Base-by-base conservation (phyloP, 2,329 filamentous ascomycete species). In the Colletotrichum liaoningense region DNA sequence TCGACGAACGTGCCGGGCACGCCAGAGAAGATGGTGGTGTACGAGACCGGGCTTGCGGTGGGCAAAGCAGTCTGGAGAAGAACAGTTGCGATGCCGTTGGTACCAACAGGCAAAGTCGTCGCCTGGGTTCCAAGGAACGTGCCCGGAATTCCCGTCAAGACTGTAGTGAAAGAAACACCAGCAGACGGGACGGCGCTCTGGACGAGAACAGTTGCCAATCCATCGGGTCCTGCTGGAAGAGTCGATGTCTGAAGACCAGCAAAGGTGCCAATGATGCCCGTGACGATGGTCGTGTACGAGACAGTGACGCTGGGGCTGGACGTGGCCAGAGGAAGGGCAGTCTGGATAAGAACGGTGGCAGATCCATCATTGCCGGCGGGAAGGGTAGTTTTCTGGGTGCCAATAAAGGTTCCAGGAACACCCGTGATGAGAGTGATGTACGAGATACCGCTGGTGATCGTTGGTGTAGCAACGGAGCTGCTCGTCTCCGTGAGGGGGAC, bases 191-290 rank as follows among this genome's bases (percentile, higher is more conserved):
- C 11, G 16, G 58, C 58, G 7, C 35, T 68, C 28, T 67, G 55
- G 55, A 68, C 46, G 2, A 71, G 35, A 14, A 71, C 56, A 5
- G 68, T 71, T 7, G 63, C 68, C 12, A 67, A 16, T 16, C 52
- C 63, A 24, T 52, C 22, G 26, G 66, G 16, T 11, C 58, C 56
- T n/a, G 55, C 42, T 16, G 68, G 68, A 24, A 67, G 26, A 4
- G 68, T 71, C n/a, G 54, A 60, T 11, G 68, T 71, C 19, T 57
- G 58, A 30, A 49, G 38, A 46, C 58, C 68, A 7, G 49, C 56
- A 22, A 60, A 62, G 9, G 5, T 62, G 19, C 58, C 58, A 16
- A 62, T 4, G 9, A 49, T 30, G 3, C 58, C 38, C 22, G 35
- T 62, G 8, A 42, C 24, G 9, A 62, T 30, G 1, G 58, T 62